Evolutionary conservation across 108 stramenopile species (phyloP).

Genomic region (Conticribra guillardii): DNA sequence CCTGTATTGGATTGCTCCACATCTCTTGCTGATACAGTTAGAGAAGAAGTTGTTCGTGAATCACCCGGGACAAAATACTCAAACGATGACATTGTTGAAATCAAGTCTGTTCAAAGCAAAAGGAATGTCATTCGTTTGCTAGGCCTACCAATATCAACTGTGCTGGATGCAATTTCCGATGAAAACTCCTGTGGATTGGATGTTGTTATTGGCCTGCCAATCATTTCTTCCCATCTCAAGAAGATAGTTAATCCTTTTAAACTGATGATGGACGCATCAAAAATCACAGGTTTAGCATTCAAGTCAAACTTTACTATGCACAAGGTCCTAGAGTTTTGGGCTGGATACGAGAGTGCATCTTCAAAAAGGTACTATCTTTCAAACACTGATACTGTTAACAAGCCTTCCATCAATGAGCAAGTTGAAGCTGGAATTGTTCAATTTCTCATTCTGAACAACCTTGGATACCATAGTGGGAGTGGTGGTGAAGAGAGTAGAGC

Average conservation of each 20-base stretch:
- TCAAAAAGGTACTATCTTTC: not conserved
- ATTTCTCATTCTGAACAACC: not conserved
- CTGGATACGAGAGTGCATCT: not conserved
- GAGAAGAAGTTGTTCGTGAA: too few relatives aligned
- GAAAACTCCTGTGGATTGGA: not conserved
- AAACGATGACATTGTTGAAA: not conserved
- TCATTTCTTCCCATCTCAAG: not conserved
- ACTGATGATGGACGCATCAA: not conserved
- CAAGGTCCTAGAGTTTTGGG: not conserved
- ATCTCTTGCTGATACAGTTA: too few relatives aligned
- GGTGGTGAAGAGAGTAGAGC: not conserved
- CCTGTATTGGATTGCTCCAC: too few relatives aligned
- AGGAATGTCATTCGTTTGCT: not conserved
- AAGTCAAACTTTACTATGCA: not conserved
- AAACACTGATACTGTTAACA: not conserved
- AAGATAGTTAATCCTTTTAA: not conserved
- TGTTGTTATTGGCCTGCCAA: not conserved
- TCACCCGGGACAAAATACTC: too few relatives aligned
- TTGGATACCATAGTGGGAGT: not conserved
- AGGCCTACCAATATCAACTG: not conserved
- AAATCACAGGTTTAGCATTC: not conserved
- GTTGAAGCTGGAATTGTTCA: not conserved
- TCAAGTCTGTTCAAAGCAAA: not conserved
- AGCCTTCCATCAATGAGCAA: not conserved
- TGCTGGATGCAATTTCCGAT: not conserved